phyloP scores from a whole-genome alignment of 75 land plant species.

The Cupressus sempervirens region DNA sequence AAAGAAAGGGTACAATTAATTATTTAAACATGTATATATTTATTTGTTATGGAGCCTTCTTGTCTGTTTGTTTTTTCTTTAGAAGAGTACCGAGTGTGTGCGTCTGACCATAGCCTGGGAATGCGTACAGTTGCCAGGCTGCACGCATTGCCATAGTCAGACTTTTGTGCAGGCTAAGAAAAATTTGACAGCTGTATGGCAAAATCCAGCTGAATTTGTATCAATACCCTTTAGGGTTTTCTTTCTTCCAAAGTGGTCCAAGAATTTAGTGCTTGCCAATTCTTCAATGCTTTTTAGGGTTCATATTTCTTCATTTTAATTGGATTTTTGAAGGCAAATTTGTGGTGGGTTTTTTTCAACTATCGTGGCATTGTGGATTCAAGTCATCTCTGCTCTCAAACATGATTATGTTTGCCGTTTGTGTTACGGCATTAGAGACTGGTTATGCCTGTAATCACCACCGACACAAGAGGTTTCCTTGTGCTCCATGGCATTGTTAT shows the following conservation, averaged over 20 bases:
- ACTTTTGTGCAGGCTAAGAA: neutral
- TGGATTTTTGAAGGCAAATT: neutral
- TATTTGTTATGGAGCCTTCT: neutral
- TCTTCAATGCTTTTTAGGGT: neutral
- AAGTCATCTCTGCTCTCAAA: neutral
- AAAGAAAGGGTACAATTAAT: no score
- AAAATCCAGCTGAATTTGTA: neutral
- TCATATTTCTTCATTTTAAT: no score
- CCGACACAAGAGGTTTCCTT: neutral
- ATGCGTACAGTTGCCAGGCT: neutral
- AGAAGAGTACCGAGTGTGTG: neutral
- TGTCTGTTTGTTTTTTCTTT: neutral
- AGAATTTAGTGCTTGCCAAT: neutral
- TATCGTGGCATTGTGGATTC: neutral
- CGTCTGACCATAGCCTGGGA: neutral
- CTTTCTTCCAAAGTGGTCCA: neutral
- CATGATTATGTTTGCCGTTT: neutral
- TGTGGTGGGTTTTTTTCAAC: neutral
- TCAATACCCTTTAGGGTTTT: neutral
- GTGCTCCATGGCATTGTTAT: neutral
- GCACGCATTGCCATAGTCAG: conserved; percentile 12
- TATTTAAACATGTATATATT: neutral
- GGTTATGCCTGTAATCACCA: neutral
- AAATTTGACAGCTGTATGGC: neutral
- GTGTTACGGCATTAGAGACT: neutral